Evolutionary conservation across 805 yeast species (phyloP), one percentile per base, ranked within the genome.

Genomic region (Torulaspora quercuum): DNA sequence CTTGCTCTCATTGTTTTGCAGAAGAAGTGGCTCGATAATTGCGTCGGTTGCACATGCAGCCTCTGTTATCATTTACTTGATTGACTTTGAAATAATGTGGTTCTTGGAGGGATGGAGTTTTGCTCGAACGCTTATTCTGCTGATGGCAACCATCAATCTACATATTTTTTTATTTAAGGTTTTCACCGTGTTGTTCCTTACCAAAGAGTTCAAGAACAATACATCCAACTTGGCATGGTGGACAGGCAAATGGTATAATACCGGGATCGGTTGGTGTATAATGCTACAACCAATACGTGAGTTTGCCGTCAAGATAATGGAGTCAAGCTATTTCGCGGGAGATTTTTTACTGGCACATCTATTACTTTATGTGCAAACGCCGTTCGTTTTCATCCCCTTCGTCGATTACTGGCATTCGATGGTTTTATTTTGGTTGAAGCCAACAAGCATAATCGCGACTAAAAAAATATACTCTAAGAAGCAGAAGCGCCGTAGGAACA

Each of bases 171-270:
- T 82, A 4, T 74, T 81, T 53, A 75, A 75, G 37, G 32, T 70
- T 1, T 36, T 77, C 3, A 73, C 76, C 0, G 64, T 74, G 1
- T 29, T 75, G 0, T 45, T 80, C 4, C 55, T 84, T 25, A 73
- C 83, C 6, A 69, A 81, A 31, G 95, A 86, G 50, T 71, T 71
- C 47, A 72, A 69, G 39, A 76, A 72, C 45, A 82, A 73, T 44
- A 70, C 66, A 29, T 62, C 84, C 0, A 83, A 80, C 49, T 55
- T 73, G 23, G 80, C 89, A 2, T 81, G 87, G 86, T 82, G 89
- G 88, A 73, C 85, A 7, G 88, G 89, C 0, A 75, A 70, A 38
- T 82, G 90, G 90, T 51, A 72, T 30, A 69, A 69, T 9, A 69
- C 79, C 0, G 78, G 78, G 0, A 64, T 81, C 29, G 86, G 88